Percentiles rank a stretch among this genome's conserved stretches.
phyloP scores from a whole-genome alignment of 441 rosid genomes.

The Brassica balearica region DNA sequence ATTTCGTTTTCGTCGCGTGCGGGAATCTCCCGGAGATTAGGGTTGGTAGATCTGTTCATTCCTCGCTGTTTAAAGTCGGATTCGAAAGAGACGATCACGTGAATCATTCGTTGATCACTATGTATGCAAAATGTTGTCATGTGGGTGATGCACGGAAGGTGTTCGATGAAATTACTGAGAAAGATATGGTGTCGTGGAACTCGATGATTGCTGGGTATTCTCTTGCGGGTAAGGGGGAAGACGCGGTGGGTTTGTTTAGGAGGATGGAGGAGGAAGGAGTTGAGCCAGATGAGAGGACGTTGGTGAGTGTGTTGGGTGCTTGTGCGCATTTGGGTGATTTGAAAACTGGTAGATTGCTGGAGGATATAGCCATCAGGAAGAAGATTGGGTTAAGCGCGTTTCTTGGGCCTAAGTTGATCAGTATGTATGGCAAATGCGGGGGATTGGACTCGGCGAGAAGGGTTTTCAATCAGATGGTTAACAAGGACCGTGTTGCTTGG shows the following conservation, averaged over 20 bases:
- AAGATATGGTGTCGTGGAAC: conserved; percentile 82
- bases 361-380: conserved; percentile 52
- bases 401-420: conserved; percentile 74
- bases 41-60: conserved; percentile 65
- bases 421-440: conserved; percentile 85
- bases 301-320: conserved; percentile 75
- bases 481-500: conserved; percentile 75
- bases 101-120: conserved; percentile 62
- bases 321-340: conserved; percentile 76
- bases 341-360: conserved; percentile 65
- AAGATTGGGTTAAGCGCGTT: conserved; percentile 60
- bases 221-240: conserved; percentile 60
- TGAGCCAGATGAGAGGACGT: conserved; percentile 75
- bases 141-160: conserved; percentile 60
- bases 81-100: conserved; percentile 60
- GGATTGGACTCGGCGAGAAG: conserved; percentile 69
- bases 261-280: conserved; percentile 63
- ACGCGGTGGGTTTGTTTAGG: conserved; percentile 65
- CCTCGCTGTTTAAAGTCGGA: conserved; percentile 61
- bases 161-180: conserved; percentile 70
- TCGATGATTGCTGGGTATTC: conserved; percentile 86
- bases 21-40: conserved; percentile 58
- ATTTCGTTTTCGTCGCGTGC: conserved; percentile 69
- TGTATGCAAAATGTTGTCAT: conserved; percentile 56
- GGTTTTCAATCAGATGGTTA: conserved; percentile 67